Evolutionary conservation across 2,329 filamentous ascomycete species (phyloP), one percentile per base, ranked within the genome.

Genomic region (Tolypocladium tropicale): DNA sequence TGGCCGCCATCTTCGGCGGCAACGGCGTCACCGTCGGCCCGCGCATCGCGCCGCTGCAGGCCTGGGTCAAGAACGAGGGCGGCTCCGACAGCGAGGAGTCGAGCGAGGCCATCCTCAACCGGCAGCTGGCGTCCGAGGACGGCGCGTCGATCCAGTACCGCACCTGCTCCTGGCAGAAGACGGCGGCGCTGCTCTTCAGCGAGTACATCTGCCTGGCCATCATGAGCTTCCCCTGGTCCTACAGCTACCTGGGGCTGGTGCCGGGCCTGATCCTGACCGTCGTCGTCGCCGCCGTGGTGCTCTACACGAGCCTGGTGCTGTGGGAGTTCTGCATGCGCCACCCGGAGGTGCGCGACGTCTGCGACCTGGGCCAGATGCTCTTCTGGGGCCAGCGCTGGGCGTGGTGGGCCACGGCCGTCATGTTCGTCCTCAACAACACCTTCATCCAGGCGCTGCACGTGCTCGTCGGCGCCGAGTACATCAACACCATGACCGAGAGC

Each of bases 151-250:
- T 96, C 71, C 86, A 95, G 74, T 96, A 96, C 70, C 81, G 92
- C 58, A 95, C 91, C 41, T 96, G 92, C 74, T 92, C 86, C 62
- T 96, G 92, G 92, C 87, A 89, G 67, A 96, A 96, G 87, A 96
- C 92, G 54, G 90, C 92, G 0, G 90, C 87, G 1, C 71, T 96
- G 63, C 83, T 96, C 53, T 96, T 96, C 73, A 94, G 90, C 53
- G 92, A 96, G 76, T 96, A 96, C 70, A 96, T 96, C 58, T 95
- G 90, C 69, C 75, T 96, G 72, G 69, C 82, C 57, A 96, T 96
- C 68, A 96, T 96, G 91, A 95, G 89, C 53, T 96, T 96, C 63
- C 92, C 92, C 0, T 95, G 89, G 80, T 95, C 90, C 0, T 96
- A 96, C 72, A 89, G 90, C 48, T 76, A 93, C 32, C 81, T 96